Percentiles rank a stretch among this genome's conserved stretches.
These are phyloP conservation scores for Populus euphratica DNA, from an alignment of 345 rosid species.

Conservation along the genomic window DNA sequence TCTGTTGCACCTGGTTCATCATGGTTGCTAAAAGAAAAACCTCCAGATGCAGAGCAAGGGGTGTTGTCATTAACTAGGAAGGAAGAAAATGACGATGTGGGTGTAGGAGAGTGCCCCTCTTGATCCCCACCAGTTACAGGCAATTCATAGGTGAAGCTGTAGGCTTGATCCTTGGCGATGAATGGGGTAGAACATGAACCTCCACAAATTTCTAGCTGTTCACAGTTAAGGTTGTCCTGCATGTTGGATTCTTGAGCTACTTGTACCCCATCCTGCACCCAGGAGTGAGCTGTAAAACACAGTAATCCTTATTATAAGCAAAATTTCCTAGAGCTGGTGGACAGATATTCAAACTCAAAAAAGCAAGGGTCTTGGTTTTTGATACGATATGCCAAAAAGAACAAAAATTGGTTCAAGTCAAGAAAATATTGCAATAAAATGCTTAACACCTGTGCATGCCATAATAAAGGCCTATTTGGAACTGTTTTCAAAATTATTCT, in stretches of 20 bases:
- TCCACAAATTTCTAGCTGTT: conserved; percentile 38
- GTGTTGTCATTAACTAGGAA: conserved; percentile 31
- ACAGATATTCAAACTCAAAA: background rate
- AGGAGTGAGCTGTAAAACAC: conserved; percentile 52
- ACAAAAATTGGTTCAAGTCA: background rate
- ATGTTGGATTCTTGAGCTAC: conserved; percentile 30
- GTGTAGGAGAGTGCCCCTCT: conserved; percentile 30
- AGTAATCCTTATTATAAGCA: conserved; percentile 4
- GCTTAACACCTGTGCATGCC: background rate
- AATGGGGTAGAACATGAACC: conserved; percentile 40
- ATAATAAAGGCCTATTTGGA: background rate
- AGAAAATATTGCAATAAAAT: background rate
- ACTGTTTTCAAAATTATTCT: background rate
- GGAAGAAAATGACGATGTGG: conserved; percentile 56
- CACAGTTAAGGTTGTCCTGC: conserved; percentile 28
- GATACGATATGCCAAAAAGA: background rate
- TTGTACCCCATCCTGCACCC: conserved; percentile 55
- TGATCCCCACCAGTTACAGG: conserved; percentile 14
- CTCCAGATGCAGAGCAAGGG: conserved; percentile 31
- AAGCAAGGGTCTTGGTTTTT: background rate
- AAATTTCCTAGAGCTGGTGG: background rate
- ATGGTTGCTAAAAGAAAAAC: conserved; percentile 54
- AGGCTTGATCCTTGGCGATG: conserved; percentile 45
- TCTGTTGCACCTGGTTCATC: conserved; percentile 34
- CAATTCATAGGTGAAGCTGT: conserved; percentile 50